Evolutionary conservation across 2,329 filamentous ascomycete species (phyloP).

Genomic region (Paraphaeosphaeria sporulosa): DNA sequence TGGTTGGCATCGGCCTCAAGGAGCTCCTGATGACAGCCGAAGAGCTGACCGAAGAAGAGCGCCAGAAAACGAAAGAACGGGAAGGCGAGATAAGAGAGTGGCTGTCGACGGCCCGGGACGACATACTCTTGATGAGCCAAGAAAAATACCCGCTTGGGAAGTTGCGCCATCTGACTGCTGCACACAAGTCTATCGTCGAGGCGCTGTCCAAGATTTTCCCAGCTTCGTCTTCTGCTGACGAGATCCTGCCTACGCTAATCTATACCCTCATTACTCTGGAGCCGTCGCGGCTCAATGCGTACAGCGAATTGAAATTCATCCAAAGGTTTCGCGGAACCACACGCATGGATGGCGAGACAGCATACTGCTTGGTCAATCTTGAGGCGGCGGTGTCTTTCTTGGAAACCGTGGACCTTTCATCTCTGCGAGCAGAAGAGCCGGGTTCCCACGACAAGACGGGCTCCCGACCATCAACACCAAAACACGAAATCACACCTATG

Average conservation of each 20-base stretch:
- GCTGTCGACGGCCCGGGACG: constrained; percentile 71
- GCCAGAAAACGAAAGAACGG: constrained; percentile 61
- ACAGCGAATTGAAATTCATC: constrained; percentile 95
- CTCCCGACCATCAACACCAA: constrained; percentile 57
- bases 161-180: constrained; percentile 83
- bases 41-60: constrained; percentile 62
- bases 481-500: constrained; percentile 50
- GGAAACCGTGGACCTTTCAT: constrained; percentile 93
- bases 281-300: constrained; percentile 83
- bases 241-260: constrained; percentile 95
- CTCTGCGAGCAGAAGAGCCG: constrained; percentile 81
- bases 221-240: constrained; percentile 88
- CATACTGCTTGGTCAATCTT: constrained; percentile 94
- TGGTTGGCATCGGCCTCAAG: constrained; percentile 89
- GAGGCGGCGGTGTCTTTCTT: constrained; percentile 95
- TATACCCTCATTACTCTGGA: constrained; percentile 93
- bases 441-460: constrained; percentile 63
- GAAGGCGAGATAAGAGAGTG: constrained; percentile 74
- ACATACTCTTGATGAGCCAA: constrained; percentile 82
- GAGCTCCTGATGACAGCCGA: constrained; percentile 72
- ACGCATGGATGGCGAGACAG: constrained; percentile 91
- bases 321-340: constrained; percentile 86
- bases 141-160: constrained; percentile 91
- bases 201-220: constrained; percentile 72
- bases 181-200: constrained; percentile 94